Conservation (phyloP, 768 basidiomycete genomes). For the Pholiota conissans region DNA sequence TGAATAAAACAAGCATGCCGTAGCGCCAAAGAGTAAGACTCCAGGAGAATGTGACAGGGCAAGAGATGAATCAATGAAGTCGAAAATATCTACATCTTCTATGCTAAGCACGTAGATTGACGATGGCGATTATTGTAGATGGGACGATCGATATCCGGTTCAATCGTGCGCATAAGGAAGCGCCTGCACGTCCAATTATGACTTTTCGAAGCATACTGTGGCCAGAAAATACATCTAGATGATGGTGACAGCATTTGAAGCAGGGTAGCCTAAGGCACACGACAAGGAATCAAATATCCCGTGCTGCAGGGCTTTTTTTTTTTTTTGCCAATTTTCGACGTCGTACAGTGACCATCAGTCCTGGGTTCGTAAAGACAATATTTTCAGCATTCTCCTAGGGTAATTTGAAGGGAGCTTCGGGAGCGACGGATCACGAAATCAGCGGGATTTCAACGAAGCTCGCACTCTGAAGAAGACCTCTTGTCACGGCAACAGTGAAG, state of each 20-base stretch:
- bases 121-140: conserved; percentile 10
- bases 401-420: conserved; percentile 10
- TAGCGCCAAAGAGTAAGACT: conserved; percentile 8
- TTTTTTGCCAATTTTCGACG: not conserved
- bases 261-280: not conserved
- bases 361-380: not conserved
- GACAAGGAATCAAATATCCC: not conserved
- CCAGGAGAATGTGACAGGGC: conserved; percentile 13
- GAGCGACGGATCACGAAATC: conserved; percentile 26
- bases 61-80: conserved; percentile 10
- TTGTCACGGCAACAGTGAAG: conserved; percentile 6
- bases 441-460: conserved; percentile 22
- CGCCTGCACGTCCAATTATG: not conserved
- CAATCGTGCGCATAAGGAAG: conserved; percentile 19
- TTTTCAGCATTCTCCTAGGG: conserved; percentile 4
- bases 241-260: not conserved
- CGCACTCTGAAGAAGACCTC: conserved; percentile 10
- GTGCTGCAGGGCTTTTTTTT: not conserved
- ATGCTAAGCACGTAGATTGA: conserved; percentile 11
- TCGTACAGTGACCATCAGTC: not conserved
- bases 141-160: conserved; percentile 20
- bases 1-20: conserved; percentile 17
- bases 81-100: conserved; percentile 9
- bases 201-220: conserved; percentile 8
- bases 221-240: not conserved